Evolutionary conservation across 2,329 filamentous ascomycete genomes (phyloP).

Genomic region (Bipolaris gigantea): DNA sequence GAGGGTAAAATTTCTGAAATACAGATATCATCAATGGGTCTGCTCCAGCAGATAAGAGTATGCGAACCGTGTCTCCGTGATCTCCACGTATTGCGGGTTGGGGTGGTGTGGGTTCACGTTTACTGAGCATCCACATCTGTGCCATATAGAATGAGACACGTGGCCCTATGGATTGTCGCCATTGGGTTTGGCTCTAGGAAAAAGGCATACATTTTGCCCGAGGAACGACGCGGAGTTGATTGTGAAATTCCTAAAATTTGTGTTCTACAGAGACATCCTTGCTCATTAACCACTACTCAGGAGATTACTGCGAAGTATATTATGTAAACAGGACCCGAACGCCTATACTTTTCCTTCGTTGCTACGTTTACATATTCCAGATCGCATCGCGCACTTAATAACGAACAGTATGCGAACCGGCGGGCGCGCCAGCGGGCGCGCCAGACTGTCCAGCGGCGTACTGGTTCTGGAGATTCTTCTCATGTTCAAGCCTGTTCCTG

Average conservation of each 20-base stretch:
- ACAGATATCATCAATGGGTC: no score
- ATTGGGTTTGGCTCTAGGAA: no score
- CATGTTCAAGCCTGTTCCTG: slow-evolving; percentile 17
- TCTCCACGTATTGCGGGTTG: no score
- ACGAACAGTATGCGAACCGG: not conserved
- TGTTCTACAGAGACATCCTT: not conserved
- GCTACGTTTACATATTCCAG: not conserved
- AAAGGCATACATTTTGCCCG: not conserved
- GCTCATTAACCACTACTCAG: not conserved
- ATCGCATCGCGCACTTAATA: not conserved
- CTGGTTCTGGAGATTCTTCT: slow-evolving; percentile 13
- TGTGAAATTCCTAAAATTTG: not conserved
- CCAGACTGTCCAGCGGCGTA: not conserved
- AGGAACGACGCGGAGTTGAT: not conserved
- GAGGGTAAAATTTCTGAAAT: no score
- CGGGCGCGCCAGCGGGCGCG: not conserved
- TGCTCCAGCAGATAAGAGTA: no score
- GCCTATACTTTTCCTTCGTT: not conserved
- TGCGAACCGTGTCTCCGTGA: no score
- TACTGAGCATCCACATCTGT: no score
- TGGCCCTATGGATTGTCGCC: no score
- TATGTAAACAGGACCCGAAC: not conserved
- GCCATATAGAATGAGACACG: no score
- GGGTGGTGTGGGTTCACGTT: no score
- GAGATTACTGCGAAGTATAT: not conserved